phyloP scores from a whole-genome alignment of 1,139 yeast species.

The Candida mesenterica region DNA sequence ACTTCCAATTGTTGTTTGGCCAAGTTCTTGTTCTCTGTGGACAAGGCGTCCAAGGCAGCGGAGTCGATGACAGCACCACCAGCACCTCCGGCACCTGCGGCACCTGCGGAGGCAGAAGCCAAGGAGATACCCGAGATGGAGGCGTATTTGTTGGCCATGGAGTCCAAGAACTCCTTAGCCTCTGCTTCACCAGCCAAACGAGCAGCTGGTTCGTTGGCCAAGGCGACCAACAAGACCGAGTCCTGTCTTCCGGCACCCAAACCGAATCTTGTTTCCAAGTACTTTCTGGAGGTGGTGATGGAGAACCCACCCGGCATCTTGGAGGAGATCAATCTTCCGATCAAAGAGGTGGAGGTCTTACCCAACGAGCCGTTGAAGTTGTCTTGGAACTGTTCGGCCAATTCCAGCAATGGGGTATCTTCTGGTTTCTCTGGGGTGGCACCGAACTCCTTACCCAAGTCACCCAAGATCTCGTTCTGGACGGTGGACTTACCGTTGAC shows the following conservation, averaged over 20 bases:
- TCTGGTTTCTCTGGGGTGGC: constrained; percentile 98
- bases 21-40: constrained; percentile 83
- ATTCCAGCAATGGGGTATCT: constrained; percentile 92
- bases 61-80: constrained; percentile 92
- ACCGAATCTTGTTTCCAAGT: constrained; percentile 88
- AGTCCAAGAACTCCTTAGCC: constrained; percentile 86
- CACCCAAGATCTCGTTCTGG: constrained; percentile 97
- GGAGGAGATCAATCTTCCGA: constrained; percentile 89
- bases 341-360: constrained; percentile 84
- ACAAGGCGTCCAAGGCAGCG: constrained; percentile 92
- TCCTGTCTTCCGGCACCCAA: constrained; percentile 94
- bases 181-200: constrained; percentile 86
- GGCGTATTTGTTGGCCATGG: constrained; percentile 82
- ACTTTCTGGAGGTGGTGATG: constrained; percentile 85
- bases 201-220: constrained; percentile 85
- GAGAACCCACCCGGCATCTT: constrained; percentile 99
- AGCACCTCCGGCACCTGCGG: constrained; percentile 53
- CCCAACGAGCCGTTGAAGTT: constrained; percentile 86
- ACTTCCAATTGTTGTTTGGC: constrained; percentile 96
- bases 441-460: constrained; percentile 96
- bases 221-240: constrained; percentile 74
- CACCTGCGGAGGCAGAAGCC: constrained; percentile 59
- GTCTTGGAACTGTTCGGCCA: constrained; percentile 94
- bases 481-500: constrained; percentile 98
- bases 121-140: constrained; percentile 75